Evolutionary conservation across 2,329 filamentous ascomycete species (phyloP).

Genomic region (Cryphonectria radicalis): DNA sequence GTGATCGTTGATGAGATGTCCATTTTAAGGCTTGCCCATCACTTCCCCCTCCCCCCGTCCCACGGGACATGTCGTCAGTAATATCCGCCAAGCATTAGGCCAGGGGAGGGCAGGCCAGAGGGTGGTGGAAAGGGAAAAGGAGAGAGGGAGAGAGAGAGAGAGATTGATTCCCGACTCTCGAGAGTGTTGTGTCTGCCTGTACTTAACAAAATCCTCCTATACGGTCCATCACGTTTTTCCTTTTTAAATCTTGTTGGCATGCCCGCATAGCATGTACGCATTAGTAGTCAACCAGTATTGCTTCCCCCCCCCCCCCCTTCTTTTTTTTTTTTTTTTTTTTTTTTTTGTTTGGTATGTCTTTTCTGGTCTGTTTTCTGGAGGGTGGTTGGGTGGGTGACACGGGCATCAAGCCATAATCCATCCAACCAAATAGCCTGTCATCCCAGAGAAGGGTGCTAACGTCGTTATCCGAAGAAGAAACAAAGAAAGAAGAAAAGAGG

Average conservation of each 20-base stretch:
- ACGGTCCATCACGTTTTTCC: not conserved
- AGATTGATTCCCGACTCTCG: not conserved
- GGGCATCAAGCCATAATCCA: not conserved
- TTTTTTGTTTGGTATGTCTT: too few species aligned
- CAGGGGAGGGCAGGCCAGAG: not conserved
- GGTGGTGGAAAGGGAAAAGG: not conserved
- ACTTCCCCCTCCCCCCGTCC: too few species aligned
- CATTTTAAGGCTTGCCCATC: not conserved
- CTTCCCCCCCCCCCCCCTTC: not conserved
- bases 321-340: not conserved
- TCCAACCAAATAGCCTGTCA: not conserved
- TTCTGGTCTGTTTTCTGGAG: not conserved
- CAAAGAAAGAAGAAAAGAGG: not conserved
- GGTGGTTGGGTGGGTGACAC: not conserved
- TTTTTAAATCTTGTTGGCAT: not conserved
- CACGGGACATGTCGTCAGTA: not conserved
- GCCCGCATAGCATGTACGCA: not conserved
- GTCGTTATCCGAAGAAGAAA: not conserved
- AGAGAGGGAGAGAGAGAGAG: not conserved
- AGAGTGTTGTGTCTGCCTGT: not conserved
- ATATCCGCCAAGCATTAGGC: conserved; percentile 1
- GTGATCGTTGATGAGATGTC: conserved; percentile 4
- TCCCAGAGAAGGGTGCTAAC: not conserved
- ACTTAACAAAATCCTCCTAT: not conserved
- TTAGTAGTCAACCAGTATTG: not conserved